Base-by-base conservation (phyloP, 257 asterid genomes). In the Rubia yunnanensis region DNA sequence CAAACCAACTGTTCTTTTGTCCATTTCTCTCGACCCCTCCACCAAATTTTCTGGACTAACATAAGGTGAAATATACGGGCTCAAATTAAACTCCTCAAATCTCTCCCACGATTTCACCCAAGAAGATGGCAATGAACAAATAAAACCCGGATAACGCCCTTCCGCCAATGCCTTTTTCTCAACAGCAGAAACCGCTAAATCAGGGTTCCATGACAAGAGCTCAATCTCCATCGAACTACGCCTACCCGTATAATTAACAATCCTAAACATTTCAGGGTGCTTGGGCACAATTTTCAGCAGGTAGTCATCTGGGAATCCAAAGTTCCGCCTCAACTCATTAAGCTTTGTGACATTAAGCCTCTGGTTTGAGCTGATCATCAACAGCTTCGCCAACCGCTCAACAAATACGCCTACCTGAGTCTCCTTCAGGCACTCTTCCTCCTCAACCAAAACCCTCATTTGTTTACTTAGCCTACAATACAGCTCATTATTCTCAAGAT, bases 301-400 rank as follows among this genome's bases (percentile, higher is more conserved):
- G 74, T 87, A 92, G 79, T 89, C 96, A 81, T 92, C 96, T 0
- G 95, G 96, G 80, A 91, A 84, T 11, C 96, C 98, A 22, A 89
- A 81, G 70, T 70, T 82, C 28, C 92, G 81, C 83, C 84, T 87
- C 62, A 87, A 55, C 69, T 84, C 98, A 11, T 85, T 84, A 5
- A 89, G 71, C 70, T 92, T 92, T 49, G 74, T 50, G 59, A 89
- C 84, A 68, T 83, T 89, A 35, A 92, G 80, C 84, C 89, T 87
- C n/a, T 75, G 85, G 63, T 79, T 84, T 30, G 52, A 74, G 74
- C 91, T 89, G 96, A 92, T 85, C 98, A 89, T 92, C 78, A 89
- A 72, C 81, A 92, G 64, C 84, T 89, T 92, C 1, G 81, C 90
- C 72, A 91, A 76, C 57, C 85, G 81, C 76, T 92, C 83, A 0